Evolutionary conservation across 495 filamentous ascomycete species (phyloP).

Genomic region (Aspergillus mulundensis): DNA sequence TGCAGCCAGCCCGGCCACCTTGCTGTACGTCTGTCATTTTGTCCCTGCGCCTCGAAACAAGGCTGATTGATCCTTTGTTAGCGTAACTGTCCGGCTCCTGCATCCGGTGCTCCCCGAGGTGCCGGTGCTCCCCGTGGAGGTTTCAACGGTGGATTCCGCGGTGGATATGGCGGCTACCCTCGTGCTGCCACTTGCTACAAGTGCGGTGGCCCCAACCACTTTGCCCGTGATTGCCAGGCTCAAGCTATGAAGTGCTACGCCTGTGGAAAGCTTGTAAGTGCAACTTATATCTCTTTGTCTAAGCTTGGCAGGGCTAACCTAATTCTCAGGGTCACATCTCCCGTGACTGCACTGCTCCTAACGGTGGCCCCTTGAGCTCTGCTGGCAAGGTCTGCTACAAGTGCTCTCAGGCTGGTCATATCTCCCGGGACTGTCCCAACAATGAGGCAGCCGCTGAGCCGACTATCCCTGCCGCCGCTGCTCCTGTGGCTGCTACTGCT

Average conservation of each 20-base stretch:
- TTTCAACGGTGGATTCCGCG: conserved; percentile 64
- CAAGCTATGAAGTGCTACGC: conserved; percentile 99
- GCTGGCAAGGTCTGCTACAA: conserved; percentile 98
- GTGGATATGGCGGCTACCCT: conserved; percentile 61
- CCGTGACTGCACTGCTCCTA: conserved; percentile 94
- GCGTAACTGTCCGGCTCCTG: conserved; percentile 79
- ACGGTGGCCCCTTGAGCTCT: conserved; percentile 91
- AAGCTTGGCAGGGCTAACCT: neutral
- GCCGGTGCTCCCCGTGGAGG: conserved; percentile 64
- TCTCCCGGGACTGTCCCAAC: conserved; percentile 84
- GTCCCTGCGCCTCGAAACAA: neutral
- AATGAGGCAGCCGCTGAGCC: conserved; percentile 48
- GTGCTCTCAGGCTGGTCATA: conserved; percentile 92
- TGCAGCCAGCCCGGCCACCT: conserved; percentile 91
- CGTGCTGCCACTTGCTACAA: conserved; percentile 97
- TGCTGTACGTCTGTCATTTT: conserved; percentile 51
- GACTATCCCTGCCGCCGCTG: conserved; percentile 30
- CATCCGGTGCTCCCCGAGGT: conserved; percentile 58
- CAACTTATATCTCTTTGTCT: neutral
- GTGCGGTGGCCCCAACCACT: conserved; percentile 98
- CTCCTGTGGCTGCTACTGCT: conserved; percentile 32
- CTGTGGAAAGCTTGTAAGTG: conserved; percentile 79
- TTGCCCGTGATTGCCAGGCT: conserved; percentile 96
- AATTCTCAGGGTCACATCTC: conserved; percentile 78
- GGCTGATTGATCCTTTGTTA: conserved; percentile 26